These are phyloP conservation scores for Colletotrichum sp. DNA, from an alignment of 2,329 filamentous ascomycete species.

Conservation along the genomic window DNA sequence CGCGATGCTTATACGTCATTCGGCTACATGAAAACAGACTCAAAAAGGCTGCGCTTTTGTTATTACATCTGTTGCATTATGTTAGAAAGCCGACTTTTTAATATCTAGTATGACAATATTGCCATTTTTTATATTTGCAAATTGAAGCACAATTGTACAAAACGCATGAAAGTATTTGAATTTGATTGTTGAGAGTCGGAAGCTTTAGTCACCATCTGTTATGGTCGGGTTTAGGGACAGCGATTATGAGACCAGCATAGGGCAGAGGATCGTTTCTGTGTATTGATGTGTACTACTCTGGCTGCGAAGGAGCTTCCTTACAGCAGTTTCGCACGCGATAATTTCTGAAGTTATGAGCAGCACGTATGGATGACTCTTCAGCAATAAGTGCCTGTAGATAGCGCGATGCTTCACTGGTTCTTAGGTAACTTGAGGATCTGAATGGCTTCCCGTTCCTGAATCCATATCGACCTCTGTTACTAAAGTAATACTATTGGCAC, in stretches of 20 bases:
- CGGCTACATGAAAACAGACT: not conserved
- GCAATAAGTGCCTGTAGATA: not conserved
- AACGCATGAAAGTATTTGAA: not conserved
- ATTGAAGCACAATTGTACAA: rapidly evolving
- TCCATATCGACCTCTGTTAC: not conserved
- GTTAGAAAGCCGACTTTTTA: not conserved
- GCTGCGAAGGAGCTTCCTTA: too few species aligned
- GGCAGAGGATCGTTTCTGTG: not conserved
- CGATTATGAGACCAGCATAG: not conserved
- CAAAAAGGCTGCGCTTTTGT: not conserved
- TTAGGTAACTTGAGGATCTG: not conserved
- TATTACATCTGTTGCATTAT: not conserved
- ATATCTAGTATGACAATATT: not conserved
- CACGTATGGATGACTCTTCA: not conserved
- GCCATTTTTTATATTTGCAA: not conserved
- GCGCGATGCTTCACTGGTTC: not conserved
- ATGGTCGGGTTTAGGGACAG: not conserved
- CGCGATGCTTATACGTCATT: not conserved
- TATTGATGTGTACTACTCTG: too few species aligned
- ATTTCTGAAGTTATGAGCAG: too few species aligned
- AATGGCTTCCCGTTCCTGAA: too few species aligned
- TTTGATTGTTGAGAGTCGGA: not conserved
- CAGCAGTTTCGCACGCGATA: too few species aligned
- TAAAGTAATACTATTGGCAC: not conserved
- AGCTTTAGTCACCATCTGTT: too few species aligned